Conservation (phyloP, 2,329 filamentous ascomycete genomes). For the Tolypocladium pustulatum region DNA sequence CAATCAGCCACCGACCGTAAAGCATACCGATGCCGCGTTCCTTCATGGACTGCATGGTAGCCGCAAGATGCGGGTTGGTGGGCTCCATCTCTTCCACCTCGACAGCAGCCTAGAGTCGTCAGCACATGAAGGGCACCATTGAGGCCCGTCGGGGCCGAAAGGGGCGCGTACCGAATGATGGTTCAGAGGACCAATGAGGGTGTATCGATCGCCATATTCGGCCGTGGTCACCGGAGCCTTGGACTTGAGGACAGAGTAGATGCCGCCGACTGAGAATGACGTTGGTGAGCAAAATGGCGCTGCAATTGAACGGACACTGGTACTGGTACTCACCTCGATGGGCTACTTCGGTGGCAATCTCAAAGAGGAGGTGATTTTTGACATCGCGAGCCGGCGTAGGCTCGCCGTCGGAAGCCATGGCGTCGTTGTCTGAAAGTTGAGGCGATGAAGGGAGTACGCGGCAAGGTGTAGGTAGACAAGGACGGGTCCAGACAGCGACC, state of each 20-base stretch:
- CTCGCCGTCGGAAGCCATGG: slow-evolving; percentile 36
- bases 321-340: slow-evolving; percentile 62
- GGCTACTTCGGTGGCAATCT: slow-evolving; percentile 93
- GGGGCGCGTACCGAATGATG: slow-evolving; percentile 61
- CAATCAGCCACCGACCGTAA: slow-evolving; percentile 95
- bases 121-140: background rate
- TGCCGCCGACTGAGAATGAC: slow-evolving; percentile 71
- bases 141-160: background rate
- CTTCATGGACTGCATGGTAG: slow-evolving; percentile 86
- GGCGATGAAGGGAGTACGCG: background rate
- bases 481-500: background rate
- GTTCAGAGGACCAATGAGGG: slow-evolving; percentile 89
- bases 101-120: slow-evolving; percentile 63
- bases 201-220: slow-evolving; percentile 97
- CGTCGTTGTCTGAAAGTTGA: slow-evolving; percentile 11
- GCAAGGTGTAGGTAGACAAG: background rate
- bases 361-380: slow-evolving; percentile 91
- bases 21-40: slow-evolving; percentile 81
- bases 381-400: slow-evolving; percentile 54
- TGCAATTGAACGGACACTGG: background rate
- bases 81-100: slow-evolving; percentile 93
- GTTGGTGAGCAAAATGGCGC: slow-evolving; percentile 6
- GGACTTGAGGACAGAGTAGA: slow-evolving; percentile 98
- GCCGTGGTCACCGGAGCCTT: slow-evolving; percentile 96
- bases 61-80: slow-evolving; percentile 64